Evolutionary conservation across 2,329 filamentous ascomycete genomes (phyloP).

Genomic region (Hymenoscyphus occultus): DNA sequence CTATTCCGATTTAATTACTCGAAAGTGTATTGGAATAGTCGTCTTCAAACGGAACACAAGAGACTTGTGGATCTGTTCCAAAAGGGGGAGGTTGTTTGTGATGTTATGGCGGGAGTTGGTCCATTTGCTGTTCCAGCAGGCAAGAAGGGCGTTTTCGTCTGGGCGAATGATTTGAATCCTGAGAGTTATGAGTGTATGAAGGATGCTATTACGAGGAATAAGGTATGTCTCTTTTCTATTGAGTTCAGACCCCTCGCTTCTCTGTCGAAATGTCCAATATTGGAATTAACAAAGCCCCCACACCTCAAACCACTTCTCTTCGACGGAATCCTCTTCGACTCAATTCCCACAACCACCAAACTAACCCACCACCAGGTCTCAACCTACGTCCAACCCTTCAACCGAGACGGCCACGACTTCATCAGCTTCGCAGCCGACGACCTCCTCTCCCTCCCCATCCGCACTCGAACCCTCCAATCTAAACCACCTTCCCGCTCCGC

Average conservation of each 20-base stretch:
- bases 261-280: conserved; percentile 25
- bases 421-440: conserved; percentile 67
- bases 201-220: conserved; percentile 72
- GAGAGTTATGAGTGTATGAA: conserved; percentile 74
- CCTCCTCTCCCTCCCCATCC: conserved; percentile 53
- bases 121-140: conserved; percentile 92
- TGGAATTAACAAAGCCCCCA: conserved; percentile 21
- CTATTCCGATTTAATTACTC: conserved; percentile 90
- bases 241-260: not conserved
- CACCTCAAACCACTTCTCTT: not conserved
- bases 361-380: conserved; percentile 45
- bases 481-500: conserved; percentile 38
- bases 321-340: no score
- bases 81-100: conserved; percentile 84
- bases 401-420: conserved; percentile 78
- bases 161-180: conserved; percentile 96
- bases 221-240: conserved; percentile 49
- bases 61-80: conserved; percentile 73
- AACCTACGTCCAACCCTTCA: conserved; percentile 73
- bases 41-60: conserved; percentile 84
- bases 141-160: conserved; percentile 86
- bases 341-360: not conserved
- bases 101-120: conserved; percentile 96
- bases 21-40: conserved; percentile 97
- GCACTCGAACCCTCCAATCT: conserved; percentile 50